Evolutionary conservation across 2,329 filamentous ascomycete species (phyloP).

Genomic region (Lasiodiplodia theobromae): DNA sequence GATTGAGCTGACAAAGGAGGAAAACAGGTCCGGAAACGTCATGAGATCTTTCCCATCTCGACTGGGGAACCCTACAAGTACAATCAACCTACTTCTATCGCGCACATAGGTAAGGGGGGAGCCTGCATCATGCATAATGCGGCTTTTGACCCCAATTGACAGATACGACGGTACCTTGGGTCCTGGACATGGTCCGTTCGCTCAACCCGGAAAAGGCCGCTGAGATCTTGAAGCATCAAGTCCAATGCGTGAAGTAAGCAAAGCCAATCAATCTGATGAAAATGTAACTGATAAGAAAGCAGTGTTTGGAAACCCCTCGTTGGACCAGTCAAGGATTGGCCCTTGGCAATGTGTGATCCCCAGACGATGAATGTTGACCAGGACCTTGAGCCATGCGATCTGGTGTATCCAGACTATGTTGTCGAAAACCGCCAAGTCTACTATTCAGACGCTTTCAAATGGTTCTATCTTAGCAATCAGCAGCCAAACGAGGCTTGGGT

Average conservation of each 20-base stretch:
- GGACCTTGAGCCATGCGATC: not conserved
- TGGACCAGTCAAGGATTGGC: not conserved
- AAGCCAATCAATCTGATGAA: not conserved
- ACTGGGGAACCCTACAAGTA: not conserved
- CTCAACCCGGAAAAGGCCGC: not conserved
- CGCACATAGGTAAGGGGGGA: not conserved
- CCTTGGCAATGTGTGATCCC: not conserved
- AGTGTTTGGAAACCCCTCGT: not conserved
- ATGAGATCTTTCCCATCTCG: not conserved
- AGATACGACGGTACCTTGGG: not conserved
- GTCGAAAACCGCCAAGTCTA: not conserved
- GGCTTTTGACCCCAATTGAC: fast-evolving
- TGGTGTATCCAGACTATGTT: not conserved
- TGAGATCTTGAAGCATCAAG: not conserved
- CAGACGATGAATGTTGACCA: not conserved
- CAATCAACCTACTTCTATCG: not conserved
- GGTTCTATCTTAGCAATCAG: not conserved
- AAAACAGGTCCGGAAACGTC: not conserved
- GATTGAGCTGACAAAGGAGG: not conserved
- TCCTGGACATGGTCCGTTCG: not conserved
- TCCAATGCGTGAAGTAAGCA: not conserved
- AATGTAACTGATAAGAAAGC: not conserved
- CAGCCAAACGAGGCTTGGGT: not conserved
- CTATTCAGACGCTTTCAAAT: not conserved
- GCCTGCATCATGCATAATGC: not conserved